Evolutionary conservation across 345 rosid genomes (phyloP), one percentile per base, ranked within the genome.

Genomic region (Mercurialis annua): DNA sequence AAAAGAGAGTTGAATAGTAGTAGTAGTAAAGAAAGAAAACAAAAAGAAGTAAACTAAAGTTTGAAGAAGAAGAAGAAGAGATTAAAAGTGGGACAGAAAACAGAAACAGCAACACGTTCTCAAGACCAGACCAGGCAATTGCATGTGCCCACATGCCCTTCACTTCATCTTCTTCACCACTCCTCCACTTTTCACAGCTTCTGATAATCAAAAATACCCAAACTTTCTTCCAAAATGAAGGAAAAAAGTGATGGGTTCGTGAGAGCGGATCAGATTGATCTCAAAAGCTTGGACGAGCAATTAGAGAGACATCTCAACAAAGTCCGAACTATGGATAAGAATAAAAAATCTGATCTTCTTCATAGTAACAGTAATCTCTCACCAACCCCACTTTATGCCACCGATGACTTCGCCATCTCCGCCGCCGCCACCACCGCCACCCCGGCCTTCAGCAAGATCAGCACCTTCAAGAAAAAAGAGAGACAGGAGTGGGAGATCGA

Each of bases 251-350:
- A 87, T 63, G 96, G 96, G 68, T 94, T 85, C 38, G 97, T 94
- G 40, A 71, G 99, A 71, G 99, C 99, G 59, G 98, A 91, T 83
- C 89, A 85, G 92, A 92, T 94, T 87, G 99, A 94, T 81, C 90
- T 94, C 44, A 94, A 92, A 77, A 84, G 90, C 76, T 78, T 94
- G 44, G 99, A 94, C 67, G 99, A 94, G 75, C 99, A 94, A 70
- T 85, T 94, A 0, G 97, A 92, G 83, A 81, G 86, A 68, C 97
- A 86, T 62, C 85, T 89, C 69, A 94, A 70, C 80, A 80, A 84
- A 75, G 96, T 84, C 36, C 71, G 72, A 80, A 85, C 96, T 30
- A 65, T 80, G 69, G 97, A 93, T 64, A 86, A 82, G 82, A 78
- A 69, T 70, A 84, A 76, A 76, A 76, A 59, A 62, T 84, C 77